These are phyloP conservation scores for Triticum monococcum DNA, from an alignment of 176 grass and related monocot genomes.

Conservation along the genomic window DNA sequence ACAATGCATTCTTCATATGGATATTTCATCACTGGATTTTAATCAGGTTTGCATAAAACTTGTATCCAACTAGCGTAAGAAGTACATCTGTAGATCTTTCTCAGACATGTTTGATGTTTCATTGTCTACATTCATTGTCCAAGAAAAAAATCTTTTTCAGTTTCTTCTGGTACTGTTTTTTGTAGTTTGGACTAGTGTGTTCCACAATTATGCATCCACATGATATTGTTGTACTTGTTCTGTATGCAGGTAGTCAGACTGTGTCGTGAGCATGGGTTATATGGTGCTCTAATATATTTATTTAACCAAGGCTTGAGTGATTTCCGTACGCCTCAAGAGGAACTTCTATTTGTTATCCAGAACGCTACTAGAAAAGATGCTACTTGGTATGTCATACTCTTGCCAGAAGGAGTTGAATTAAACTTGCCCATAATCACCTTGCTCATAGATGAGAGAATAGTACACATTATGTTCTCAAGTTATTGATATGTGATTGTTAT, in stretches of 20 bases:
- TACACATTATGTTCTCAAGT: constrained; percentile 8
- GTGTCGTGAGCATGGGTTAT: constrained; percentile 88
- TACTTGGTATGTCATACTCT: constrained; percentile 49
- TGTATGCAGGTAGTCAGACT: constrained; percentile 73
- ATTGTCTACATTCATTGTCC: constrained; percentile 1
- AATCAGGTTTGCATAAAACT: constrained; percentile 66
- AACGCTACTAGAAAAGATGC: constrained; percentile 61
- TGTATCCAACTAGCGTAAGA: constrained; percentile 18
- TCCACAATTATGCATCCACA: background rate
- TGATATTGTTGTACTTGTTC: constrained; percentile 26
- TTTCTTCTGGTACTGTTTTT: too few species aligned
- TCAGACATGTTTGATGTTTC: background rate
- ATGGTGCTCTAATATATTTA: constrained; percentile 97
- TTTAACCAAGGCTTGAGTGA: constrained; percentile 96
- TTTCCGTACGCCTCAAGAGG: constrained; percentile 84
- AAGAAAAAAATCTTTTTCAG: too few species aligned
- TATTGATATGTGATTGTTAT: background rate
- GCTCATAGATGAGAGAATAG: background rate
- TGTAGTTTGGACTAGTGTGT: background rate
- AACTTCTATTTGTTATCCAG: constrained; percentile 84
- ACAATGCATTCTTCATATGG: constrained; percentile 99
- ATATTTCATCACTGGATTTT: constrained; percentile 98
- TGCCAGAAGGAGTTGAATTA: too few species aligned
- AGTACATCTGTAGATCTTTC: constrained; percentile 18
- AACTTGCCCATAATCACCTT: background rate